Evolutionary conservation across 2,329 filamentous ascomycete species (phyloP).

Genomic region (Chaetomiaceae sp.): DNA sequence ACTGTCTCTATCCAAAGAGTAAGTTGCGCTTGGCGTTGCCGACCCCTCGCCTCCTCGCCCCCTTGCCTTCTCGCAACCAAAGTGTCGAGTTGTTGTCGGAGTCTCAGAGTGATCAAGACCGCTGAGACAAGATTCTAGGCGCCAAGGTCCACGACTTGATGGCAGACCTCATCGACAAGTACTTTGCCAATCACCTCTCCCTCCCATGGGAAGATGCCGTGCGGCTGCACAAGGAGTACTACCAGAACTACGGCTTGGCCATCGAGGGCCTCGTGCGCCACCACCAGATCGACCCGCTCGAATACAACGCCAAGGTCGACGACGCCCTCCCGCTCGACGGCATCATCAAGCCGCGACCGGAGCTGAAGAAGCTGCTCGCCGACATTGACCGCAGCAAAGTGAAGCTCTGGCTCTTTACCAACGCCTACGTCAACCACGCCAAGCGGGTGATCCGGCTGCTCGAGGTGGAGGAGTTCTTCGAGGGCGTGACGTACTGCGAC

Average conservation of each 20-base stretch:
- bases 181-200: slow-evolving; percentile 64
- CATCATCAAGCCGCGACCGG: slow-evolving; percentile 73
- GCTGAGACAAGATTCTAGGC: slow-evolving; percentile 38
- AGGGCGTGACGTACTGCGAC: slow-evolving; percentile 92
- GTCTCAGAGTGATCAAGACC: no score
- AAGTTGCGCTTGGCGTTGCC: no score
- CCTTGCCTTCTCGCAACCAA: background rate
- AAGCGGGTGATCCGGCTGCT: slow-evolving; percentile 76
- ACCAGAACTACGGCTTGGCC: slow-evolving; percentile 92
- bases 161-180: slow-evolving; percentile 70
- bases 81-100: no score
- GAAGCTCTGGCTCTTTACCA: slow-evolving; percentile 90
- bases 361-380: slow-evolving; percentile 69
- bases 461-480: slow-evolving; percentile 81
- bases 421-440: slow-evolving; percentile 88
- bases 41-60: no score
- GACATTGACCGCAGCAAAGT: slow-evolving; percentile 82
- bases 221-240: slow-evolving; percentile 84
- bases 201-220: slow-evolving; percentile 74
- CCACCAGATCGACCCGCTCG: slow-evolving; percentile 90
- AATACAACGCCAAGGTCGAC: slow-evolving; percentile 92
- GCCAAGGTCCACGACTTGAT: slow-evolving; percentile 84
- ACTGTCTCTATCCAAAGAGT: slow-evolving; percentile 92
- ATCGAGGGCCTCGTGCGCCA: slow-evolving; percentile 91
- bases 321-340: slow-evolving; percentile 85